Evolutionary conservation across 2,329 filamentous ascomycete species (phyloP).

Genomic region (Arthrobotrys iridis): DNA sequence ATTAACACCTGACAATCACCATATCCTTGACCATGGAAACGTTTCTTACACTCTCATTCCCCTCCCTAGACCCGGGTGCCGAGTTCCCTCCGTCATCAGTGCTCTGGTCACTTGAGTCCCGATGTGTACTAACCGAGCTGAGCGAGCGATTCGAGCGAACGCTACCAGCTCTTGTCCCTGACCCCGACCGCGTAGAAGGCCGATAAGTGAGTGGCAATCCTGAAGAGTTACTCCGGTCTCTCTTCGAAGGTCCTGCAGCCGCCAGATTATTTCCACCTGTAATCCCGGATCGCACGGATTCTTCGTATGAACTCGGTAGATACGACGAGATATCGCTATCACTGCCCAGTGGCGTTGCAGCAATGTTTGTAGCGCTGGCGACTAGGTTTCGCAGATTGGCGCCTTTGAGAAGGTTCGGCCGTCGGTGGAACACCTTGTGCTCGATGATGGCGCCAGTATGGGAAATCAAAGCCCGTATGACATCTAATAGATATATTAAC

Average conservation of each 20-base stretch:
- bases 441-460: constrained; percentile 96
- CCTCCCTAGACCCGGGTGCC: constrained; percentile 18
- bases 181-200: constrained; percentile 4
- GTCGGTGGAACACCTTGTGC: constrained; percentile 93
- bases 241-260: background rate
- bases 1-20: background rate
- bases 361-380: constrained; percentile 75
- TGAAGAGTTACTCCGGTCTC: constrained; percentile 35
- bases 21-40: background rate
- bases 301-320: constrained; percentile 34
- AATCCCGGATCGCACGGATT: constrained; percentile 15
- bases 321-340: constrained; percentile 55
- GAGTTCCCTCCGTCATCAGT: constrained; percentile 39
- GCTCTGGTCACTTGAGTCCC: constrained; percentile 32
- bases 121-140: constrained; percentile 29
- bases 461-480: constrained; percentile 91
- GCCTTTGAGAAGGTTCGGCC: constrained; percentile 82
- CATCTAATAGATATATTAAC: constrained; percentile 63
- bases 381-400: constrained; percentile 80
- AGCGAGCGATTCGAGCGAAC: constrained; percentile 47
- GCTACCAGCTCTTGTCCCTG: constrained; percentile 30
- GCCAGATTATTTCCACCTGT: background rate
- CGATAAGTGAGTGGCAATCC: constrained; percentile 22
- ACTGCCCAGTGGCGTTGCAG: constrained; percentile 57
- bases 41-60: constrained; percentile 55